These are phyloP conservation scores for Cephaloascus albidus DNA, from an alignment of 805 yeast species.

Conservation along the genomic window DNA sequence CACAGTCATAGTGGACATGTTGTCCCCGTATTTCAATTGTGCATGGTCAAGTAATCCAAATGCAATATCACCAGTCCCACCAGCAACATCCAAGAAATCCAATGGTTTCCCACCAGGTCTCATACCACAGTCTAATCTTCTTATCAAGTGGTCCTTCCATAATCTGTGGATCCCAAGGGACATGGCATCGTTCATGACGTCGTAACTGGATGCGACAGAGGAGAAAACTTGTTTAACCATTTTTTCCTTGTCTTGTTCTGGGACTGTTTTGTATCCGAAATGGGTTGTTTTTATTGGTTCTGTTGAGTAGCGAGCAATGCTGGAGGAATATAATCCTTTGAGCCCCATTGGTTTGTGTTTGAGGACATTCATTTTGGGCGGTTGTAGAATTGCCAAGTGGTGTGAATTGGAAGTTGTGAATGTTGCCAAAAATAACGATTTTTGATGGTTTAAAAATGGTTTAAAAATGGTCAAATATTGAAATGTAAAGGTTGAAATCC, in stretches of 20 bases:
- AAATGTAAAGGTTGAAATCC: no score
- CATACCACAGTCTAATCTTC: slow-evolving; percentile 84
- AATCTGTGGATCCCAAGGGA: slow-evolving; percentile 89
- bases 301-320: no score
- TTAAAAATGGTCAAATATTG: no score
- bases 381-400: neutral
- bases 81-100: slow-evolving; percentile 91
- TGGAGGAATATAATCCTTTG: no score
- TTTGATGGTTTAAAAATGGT: no score
- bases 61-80: slow-evolving; percentile 98
- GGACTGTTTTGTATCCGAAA: slow-evolving; percentile 83
- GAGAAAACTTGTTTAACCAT: slow-evolving; percentile 84
- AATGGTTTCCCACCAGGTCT: slow-evolving; percentile 82
- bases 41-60: slow-evolving; percentile 93
- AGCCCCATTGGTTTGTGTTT: no score
- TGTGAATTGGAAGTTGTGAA: neutral
- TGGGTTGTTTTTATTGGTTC: slow-evolving; percentile 55
- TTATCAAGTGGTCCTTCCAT: slow-evolving; percentile 90
- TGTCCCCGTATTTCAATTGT: slow-evolving; percentile 64
- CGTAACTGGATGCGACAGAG: slow-evolving; percentile 90
- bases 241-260: slow-evolving; percentile 70
- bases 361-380: no score
- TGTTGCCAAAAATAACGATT: neutral
- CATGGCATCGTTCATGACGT: slow-evolving; percentile 97
- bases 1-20: slow-evolving; percentile 70